These are phyloP conservation scores for Lycium ferocissimum DNA, from an alignment of 257 asterid species.

Conservation along the genomic window DNA sequence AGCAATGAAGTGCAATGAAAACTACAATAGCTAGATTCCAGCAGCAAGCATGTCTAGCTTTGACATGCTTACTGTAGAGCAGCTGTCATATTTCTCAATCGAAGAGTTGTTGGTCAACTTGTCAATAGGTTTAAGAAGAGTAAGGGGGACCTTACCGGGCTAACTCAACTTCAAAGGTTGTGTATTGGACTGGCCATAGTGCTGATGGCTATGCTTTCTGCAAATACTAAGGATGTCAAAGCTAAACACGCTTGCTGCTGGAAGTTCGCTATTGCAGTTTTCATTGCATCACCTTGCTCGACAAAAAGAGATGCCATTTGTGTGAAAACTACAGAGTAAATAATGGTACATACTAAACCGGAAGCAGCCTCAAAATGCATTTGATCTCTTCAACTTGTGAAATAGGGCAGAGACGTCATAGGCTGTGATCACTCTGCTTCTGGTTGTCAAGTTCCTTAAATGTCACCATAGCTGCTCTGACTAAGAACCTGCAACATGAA, in stretches of 20 bases:
- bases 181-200: background rate
- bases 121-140: constrained; percentile 41
- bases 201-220: background rate
- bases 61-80: constrained; percentile 1
- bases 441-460: constrained; percentile 56
- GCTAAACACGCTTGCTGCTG: constrained; percentile 91
- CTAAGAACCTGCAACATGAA: constrained; percentile 66
- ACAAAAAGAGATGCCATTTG: constrained; percentile 96
- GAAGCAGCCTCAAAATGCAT: constrained; percentile 54
- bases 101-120: constrained; percentile 9
- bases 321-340: constrained; percentile 80
- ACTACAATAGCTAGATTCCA: background rate
- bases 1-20: background rate
- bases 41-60: background rate
- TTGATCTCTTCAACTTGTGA: constrained; percentile 94
- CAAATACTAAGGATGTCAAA: constrained; percentile 79
- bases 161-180: constrained; percentile 21
- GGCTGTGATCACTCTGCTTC: constrained; percentile 49
- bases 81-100: background rate
- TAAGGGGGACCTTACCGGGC: constrained; percentile 1
- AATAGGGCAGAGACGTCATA: constrained; percentile 79
- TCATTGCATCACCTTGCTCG: constrained; percentile 53
- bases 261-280: constrained; percentile 59
- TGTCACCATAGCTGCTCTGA: constrained; percentile 72
- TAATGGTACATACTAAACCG: constrained; percentile 77